Evolutionary conservation across 2,329 filamentous ascomycete species (phyloP), one percentile per base, ranked within the genome.

Genomic region (Fusarium xyrophilum): DNA sequence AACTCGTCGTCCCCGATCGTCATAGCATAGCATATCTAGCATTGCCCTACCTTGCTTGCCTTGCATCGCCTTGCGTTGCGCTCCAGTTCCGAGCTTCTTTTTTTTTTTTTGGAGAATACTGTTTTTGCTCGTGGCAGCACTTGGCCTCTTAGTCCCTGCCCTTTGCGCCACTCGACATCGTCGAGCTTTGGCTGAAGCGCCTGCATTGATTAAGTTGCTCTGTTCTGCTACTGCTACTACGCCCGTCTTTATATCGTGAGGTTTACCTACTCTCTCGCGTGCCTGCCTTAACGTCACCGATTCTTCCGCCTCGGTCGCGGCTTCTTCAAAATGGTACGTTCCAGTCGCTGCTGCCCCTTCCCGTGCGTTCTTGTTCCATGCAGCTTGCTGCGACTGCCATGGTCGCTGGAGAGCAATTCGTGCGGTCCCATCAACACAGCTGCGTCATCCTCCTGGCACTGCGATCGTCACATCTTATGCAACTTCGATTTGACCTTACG

Each of bases 251-350:
- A 40, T 58, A 63, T 61, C 63, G 52, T 57, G 67, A 69, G 67
- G 51, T 39, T 43, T 47, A 52, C 19, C 35, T n/a, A 36, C 52
- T 57, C 46, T 44, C 21, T 25, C 28, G 25, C 36, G 57, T 68
- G 35, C 42, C 57, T 60, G 46, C 46, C 32, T 55, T 62, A 54
- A 46, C 21, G 13, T 46, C 51, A 25, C 50, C 33, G 47, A 60
- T 38, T 40, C 56, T 56, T 43, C 57, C 65, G 57, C 53, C 42
- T 53, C 56, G 63, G 62, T 60, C 54, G 58, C 61, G 63, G 50
- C 50, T 51, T 63, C 51, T 53, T 65, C 63, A 73, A 53, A 61
- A 73, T 73, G 71, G 71, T 73, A 66, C 56, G 71, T 70, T 50
- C 56, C 40, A 38, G 40, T 28, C 56, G 23, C 43, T 56, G 47